These are phyloP conservation scores for Candida frijolesensis DNA, from an alignment of 1,139 yeast genomes.

Conservation along the genomic window DNA sequence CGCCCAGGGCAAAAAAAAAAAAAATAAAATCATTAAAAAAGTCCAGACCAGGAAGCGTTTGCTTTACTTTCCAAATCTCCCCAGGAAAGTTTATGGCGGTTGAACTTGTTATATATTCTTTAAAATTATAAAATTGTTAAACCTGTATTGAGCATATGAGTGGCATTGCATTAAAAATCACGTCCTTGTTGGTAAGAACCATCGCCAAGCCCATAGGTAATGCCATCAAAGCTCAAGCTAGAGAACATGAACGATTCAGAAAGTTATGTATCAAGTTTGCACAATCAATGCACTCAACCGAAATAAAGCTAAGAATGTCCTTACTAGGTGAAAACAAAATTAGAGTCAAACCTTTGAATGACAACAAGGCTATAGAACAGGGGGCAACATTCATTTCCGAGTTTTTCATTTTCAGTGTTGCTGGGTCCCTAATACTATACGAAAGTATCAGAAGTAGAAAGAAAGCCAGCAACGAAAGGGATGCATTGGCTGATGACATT, in stretches of 20 bases:
- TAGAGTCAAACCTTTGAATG: slow-evolving; percentile 77
- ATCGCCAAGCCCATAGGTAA: slow-evolving; percentile 82
- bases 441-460: slow-evolving; percentile 72
- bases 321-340: slow-evolving; percentile 61
- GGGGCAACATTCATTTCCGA: slow-evolving; percentile 85
- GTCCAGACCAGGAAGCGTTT: no score
- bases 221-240: slow-evolving; percentile 72
- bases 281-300: slow-evolving; percentile 71
- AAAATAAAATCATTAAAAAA: no score
- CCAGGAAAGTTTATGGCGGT: no score
- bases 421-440: slow-evolving; percentile 75
- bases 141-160: slow-evolving; percentile 29
- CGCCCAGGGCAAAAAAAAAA: no score
- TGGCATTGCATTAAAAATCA: slow-evolving; percentile 71
- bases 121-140: background rate
- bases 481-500: slow-evolving; percentile 69
- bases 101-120: background rate
- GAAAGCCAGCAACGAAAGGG: slow-evolving; percentile 64
- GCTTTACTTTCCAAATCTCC: no score
- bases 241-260: slow-evolving; percentile 68
- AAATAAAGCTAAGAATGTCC: slow-evolving; percentile 61
- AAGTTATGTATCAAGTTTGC: slow-evolving; percentile 69
- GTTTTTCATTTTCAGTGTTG: slow-evolving; percentile 73
- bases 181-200: slow-evolving; percentile 74
- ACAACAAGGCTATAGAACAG: slow-evolving; percentile 78